A percentile compares a stretch with the other conserved stretches of the same genome.
These are phyloP conservation scores for Tephrocybe sp. DNA, from an alignment of 768 basidiomycete species.

Conservation along the genomic window DNA sequence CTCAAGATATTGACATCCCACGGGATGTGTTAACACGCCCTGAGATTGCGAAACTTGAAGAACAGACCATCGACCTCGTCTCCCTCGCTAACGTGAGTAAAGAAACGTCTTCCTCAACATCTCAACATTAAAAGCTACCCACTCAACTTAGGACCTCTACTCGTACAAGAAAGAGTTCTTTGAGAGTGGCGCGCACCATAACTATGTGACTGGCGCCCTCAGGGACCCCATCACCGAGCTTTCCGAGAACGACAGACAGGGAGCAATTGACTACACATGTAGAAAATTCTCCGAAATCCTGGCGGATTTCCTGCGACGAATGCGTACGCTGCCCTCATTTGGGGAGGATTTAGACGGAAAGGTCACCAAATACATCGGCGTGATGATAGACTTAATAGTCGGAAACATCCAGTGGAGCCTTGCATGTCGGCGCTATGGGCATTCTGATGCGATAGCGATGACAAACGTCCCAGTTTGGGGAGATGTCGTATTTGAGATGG, in stretches of 20 bases:
- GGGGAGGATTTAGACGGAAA: slow-evolving; percentile 2
- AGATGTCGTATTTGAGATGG: slow-evolving; percentile 7
- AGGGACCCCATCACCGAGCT: slow-evolving; percentile 1
- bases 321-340: slow-evolving; percentile 1
- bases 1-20: background rate
- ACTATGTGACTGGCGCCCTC: slow-evolving; percentile 9
- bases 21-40: background rate
- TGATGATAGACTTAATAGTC: slow-evolving; percentile 7
- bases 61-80: background rate
- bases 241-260: slow-evolving; percentile 1
- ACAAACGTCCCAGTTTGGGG: background rate
- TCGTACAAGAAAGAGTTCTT: slow-evolving; percentile 10
- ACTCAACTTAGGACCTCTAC: slow-evolving; percentile 8
- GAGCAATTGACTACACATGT: slow-evolving; percentile 6
- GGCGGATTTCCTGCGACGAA: background rate
- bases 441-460: background rate
- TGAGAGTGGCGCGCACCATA: slow-evolving; percentile 7
- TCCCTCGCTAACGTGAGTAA: background rate
- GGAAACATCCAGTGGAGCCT: slow-evolving; percentile 12
- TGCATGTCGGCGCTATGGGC: slow-evolving; percentile 5
- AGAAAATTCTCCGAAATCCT: slow-evolving; percentile 5
- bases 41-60: slow-evolving; percentile 3
- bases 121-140: background rate
- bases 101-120: background rate
- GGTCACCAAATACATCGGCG: background rate